Conservation (phyloP, 176 grass and related monocot genomes). For the Aegilops umbellulata region DNA sequence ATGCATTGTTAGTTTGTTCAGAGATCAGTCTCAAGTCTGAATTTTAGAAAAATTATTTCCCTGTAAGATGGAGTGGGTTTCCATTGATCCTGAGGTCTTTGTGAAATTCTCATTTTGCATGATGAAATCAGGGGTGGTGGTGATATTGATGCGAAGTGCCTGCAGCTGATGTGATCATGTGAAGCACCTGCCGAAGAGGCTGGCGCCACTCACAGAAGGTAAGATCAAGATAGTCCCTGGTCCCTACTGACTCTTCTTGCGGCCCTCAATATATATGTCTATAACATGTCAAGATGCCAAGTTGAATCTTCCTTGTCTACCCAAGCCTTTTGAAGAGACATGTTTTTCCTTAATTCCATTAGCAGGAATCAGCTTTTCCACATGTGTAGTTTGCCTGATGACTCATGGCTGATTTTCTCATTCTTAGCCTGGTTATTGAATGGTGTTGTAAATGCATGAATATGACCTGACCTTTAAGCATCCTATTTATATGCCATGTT, state of each 20-base stretch:
- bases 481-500: slow-evolving; percentile 5
- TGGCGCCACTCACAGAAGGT: slow-evolving; percentile 78
- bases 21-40: slow-evolving; percentile 3
- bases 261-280: too few species aligned
- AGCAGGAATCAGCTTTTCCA: slow-evolving; percentile 8
- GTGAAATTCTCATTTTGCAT: not conserved
- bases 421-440: slow-evolving; percentile 59
- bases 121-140: slow-evolving; percentile 45
- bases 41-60: not conserved
- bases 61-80: not conserved
- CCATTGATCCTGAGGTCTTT: not conserved
- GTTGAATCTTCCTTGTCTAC: too few species aligned
- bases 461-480: slow-evolving; percentile 14
- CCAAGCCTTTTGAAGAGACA: slow-evolving; percentile 73
- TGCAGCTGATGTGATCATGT: too few species aligned
- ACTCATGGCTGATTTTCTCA: slow-evolving; percentile 12
- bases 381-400: slow-evolving; percentile 18
- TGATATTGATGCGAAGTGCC: slow-evolving; percentile 74
- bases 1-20: not conserved
- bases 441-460: not conserved
- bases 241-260: not conserved
- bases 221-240: slow-evolving; percentile 25
- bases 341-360: not conserved
- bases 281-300: too few species aligned
- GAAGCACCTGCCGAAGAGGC: slow-evolving; percentile 87